A percentile compares a stretch with the other conserved stretches of the same genome.
Evolutionary conservation across 2,329 filamentous ascomycete genomes (phyloP).

Genomic region (Phoma sp.): DNA sequence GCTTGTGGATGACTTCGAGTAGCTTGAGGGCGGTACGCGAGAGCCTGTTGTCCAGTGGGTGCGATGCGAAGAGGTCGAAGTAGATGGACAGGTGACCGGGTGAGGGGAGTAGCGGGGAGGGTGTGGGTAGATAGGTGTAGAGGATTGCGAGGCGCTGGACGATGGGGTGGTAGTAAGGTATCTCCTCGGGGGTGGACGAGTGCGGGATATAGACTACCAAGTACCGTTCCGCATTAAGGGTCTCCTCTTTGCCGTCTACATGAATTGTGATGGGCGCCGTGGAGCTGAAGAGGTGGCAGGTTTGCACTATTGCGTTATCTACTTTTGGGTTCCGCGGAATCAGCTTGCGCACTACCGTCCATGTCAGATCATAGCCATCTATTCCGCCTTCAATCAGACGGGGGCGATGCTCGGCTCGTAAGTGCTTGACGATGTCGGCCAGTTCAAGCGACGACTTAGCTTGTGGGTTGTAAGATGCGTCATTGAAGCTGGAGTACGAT

Average conservation of each 20-base stretch:
- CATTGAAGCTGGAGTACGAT: slow-evolving; percentile 60
- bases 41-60: slow-evolving; percentile 59
- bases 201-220: slow-evolving; percentile 83
- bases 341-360: slow-evolving; percentile 75
- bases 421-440: slow-evolving; percentile 56
- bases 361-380: slow-evolving; percentile 55
- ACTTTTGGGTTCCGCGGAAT: slow-evolving; percentile 81
- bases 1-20: slow-evolving; percentile 72
- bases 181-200: slow-evolving; percentile 61
- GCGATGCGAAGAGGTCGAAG: slow-evolving; percentile 54
- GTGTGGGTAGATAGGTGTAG: slow-evolving; percentile 62
- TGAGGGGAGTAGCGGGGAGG: slow-evolving; percentile 29
- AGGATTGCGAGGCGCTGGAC: slow-evolving; percentile 77
- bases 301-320: slow-evolving; percentile 79
- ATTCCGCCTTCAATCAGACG: slow-evolving; percentile 32
- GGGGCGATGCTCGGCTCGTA: slow-evolving; percentile 50
- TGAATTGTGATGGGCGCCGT: slow-evolving; percentile 1
- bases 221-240: slow-evolving; percentile 48
- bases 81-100: slow-evolving; percentile 57
- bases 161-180: slow-evolving; percentile 88
- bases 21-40: slow-evolving; percentile 72
- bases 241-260: slow-evolving; percentile 32
- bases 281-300: slow-evolving; percentile 72
- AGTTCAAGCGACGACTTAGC: slow-evolving; percentile 44
- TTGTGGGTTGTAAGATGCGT: slow-evolving; percentile 43